Conservation (phyloP, 2,329 filamentous ascomycete genomes). For the Penicillium sclerotiorum region DNA sequence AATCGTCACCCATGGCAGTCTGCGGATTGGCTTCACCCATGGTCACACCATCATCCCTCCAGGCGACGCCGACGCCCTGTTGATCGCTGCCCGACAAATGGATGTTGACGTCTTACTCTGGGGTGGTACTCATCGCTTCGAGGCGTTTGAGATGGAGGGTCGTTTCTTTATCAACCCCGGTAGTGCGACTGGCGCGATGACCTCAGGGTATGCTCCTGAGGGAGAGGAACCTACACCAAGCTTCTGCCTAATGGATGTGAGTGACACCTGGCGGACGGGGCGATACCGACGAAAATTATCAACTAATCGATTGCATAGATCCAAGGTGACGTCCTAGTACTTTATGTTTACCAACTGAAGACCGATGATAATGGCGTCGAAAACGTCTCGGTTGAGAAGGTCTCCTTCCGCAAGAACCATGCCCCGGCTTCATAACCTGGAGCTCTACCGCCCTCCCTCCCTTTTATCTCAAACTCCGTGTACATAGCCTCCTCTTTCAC, state of each 20-base stretch:
- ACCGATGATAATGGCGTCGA: conserved; percentile 76
- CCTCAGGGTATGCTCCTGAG: conserved; percentile 60
- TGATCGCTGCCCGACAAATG: conserved; percentile 71
- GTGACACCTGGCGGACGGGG: too few species aligned
- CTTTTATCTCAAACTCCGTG: conserved; percentile 11
- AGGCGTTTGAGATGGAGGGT: conserved; percentile 72
- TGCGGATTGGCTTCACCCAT: conserved; percentile 71
- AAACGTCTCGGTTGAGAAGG: conserved; percentile 81
- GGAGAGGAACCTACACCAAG: conserved; percentile 78
- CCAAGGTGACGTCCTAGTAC: conserved; percentile 90
- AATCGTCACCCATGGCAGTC: conserved; percentile 68
- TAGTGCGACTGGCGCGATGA: conserved; percentile 68
- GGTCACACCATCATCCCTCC: conserved; percentile 69
- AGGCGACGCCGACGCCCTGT: conserved; percentile 66
- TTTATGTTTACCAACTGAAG: conserved; percentile 89
- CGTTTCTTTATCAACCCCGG: conserved; percentile 73
- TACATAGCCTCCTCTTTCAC: conserved; percentile 36
- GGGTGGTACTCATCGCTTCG: conserved; percentile 70
- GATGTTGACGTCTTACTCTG: conserved; percentile 70
- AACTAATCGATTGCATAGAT: conserved; percentile 58
- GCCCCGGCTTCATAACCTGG: conserved; percentile 57
- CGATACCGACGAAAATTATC: neutral
- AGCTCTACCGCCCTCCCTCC: neutral
- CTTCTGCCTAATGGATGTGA: conserved; percentile 96
- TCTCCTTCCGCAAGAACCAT: conserved; percentile 79